phyloP scores from a whole-genome alignment of 1,284 basidiomycete genomes.

The Moesziomyces globuligerus region DNA sequence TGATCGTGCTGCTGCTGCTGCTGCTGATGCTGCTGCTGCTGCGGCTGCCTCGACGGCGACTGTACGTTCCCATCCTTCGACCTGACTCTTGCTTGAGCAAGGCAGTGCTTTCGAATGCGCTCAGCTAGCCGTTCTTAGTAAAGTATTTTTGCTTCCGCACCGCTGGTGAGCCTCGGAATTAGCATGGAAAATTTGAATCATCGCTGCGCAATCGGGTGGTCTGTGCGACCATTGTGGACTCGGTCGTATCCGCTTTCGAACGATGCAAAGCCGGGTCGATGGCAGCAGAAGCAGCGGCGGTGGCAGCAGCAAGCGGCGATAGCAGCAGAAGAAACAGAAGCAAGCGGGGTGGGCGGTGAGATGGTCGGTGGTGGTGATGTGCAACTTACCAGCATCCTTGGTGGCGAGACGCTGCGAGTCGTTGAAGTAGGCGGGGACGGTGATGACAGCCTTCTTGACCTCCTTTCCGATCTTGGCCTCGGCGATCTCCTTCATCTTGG shows the following conservation, averaged over 20 bases:
- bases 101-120: constrained; percentile 26
- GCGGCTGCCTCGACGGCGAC: background rate
- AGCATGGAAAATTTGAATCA: constrained; percentile 66
- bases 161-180: constrained; percentile 62
- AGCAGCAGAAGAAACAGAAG: background rate
- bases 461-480: constrained; percentile 75
- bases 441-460: constrained; percentile 76
- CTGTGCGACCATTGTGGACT: no score
- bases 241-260: background rate
- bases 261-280: background rate
- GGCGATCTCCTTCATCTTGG: constrained; percentile 92
- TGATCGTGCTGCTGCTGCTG: constrained; percentile 4
- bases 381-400: constrained; percentile 69
- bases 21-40: background rate
- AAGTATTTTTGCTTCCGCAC: constrained; percentile 50
- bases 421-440: constrained; percentile 79
- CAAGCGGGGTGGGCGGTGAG: no score
- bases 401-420: constrained; percentile 76
- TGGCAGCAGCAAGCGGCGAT: constrained; percentile 1
- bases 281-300: constrained; percentile 1
- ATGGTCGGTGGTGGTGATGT: no score
- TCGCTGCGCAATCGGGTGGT: constrained; percentile 52
- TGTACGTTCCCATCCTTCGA: background rate
- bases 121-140: constrained; percentile 63
- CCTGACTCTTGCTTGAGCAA: no score